These are phyloP conservation scores for Trichophyton mentagrophytes DNA, from an alignment of 2,329 filamentous ascomycete species.

Conservation along the genomic window DNA sequence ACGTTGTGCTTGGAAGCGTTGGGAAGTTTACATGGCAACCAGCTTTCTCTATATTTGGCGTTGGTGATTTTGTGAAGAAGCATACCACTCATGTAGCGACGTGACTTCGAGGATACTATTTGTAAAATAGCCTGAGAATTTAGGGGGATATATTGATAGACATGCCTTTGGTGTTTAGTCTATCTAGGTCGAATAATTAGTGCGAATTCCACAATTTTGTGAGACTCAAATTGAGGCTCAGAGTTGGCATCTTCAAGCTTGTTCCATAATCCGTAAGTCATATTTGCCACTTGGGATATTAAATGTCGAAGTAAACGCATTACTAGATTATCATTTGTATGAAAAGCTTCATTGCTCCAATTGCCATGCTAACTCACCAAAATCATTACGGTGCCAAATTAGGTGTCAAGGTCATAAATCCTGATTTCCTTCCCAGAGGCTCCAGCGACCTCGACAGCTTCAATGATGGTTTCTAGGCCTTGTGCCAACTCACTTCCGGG, in stretches of 20 bases:
- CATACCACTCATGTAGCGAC: background rate
- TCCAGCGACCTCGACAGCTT: slow-evolving; percentile 52
- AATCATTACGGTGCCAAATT: too few species aligned
- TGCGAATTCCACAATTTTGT: too few species aligned
- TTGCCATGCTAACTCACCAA: too few species aligned
- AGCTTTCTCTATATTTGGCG: background rate
- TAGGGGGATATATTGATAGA: background rate
- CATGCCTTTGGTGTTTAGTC: background rate
- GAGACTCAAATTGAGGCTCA: too few species aligned
- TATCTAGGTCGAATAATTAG: background rate
- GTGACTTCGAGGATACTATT: background rate
- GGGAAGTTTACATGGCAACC: background rate
- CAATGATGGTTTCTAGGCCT: slow-evolving; percentile 70
- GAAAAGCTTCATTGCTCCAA: too few species aligned
- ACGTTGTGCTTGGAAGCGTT: background rate
- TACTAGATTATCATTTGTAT: too few species aligned
- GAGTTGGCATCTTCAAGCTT: too few species aligned
- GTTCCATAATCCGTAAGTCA: too few species aligned
- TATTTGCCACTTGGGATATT: too few species aligned
- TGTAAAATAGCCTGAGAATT: background rate
- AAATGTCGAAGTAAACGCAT: too few species aligned
- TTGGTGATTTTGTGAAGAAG: background rate
- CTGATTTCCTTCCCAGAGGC: slow-evolving; percentile 19
- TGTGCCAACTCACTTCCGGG: slow-evolving; percentile 40
- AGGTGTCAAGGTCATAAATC: slow-evolving; percentile 14